Percentiles rank a stretch among this genome's conserved stretches.
Evolutionary conservation across 225 moss, liverwort and hornwort genomes (phyloP).

Genomic region (Ulota crispa): DNA sequence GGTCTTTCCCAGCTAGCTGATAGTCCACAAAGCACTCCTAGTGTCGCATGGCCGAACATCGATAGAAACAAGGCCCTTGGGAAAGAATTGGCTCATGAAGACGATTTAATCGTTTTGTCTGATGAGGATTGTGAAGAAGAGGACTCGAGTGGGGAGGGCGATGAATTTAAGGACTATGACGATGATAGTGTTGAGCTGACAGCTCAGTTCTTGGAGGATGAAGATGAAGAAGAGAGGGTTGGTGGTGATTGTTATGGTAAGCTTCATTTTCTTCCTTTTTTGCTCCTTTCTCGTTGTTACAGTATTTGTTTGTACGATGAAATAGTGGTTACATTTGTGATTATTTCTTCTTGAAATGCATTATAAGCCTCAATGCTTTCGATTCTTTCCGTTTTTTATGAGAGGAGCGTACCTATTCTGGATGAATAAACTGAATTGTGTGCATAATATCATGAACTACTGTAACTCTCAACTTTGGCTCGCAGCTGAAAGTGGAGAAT

Average conservation of each 20-base stretch:
- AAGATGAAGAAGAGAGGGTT: conserved; percentile 67
- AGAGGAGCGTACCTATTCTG: not conserved
- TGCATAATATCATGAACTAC: conserved; percentile 7
- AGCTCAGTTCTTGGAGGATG: conserved; percentile 49
- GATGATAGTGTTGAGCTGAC: conserved; percentile 41
- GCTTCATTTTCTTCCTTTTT: conserved; percentile 9
- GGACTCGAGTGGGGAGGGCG: conserved; percentile 40
- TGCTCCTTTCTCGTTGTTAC: conserved; percentile 5
- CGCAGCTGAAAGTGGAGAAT: conserved; percentile 64
- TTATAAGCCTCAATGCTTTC: conserved; percentile 5
- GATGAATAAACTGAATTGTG: not conserved
- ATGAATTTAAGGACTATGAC: conserved; percentile 45
- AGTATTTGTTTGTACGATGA: not conserved
- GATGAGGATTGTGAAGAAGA: conserved; percentile 37
- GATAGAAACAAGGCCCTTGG: conserved; percentile 36
- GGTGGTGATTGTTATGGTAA: conserved; percentile 82
- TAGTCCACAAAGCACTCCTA: conserved; percentile 38
- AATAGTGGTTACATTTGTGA: not conserved
- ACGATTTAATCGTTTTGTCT: conserved; percentile 28
- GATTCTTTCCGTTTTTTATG: not conserved
- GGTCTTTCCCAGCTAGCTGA: conserved; percentile 26
- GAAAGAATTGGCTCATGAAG: conserved; percentile 37
- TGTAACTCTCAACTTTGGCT: conserved; percentile 22
- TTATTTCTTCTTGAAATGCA: not conserved
- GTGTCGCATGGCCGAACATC: conserved; percentile 25